Conservation (phyloP, 192 early-diverging fungal genomes). For the Chytriomyces hyalinus region DNA sequence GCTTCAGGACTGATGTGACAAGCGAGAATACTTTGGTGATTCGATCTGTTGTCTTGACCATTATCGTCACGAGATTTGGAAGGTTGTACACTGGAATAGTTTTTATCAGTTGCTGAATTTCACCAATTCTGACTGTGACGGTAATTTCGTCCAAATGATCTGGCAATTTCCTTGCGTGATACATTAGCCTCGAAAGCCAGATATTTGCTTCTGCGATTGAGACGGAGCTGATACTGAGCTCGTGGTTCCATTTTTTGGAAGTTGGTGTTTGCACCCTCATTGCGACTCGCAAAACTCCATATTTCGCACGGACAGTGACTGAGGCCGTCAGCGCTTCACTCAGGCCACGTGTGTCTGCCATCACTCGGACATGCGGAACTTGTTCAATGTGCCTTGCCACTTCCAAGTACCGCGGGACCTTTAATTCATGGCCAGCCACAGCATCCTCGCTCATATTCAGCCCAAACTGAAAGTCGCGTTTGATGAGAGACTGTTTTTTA, state of each 20-base stretch:
- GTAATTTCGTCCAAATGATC: constrained; percentile 11
- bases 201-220: constrained; percentile 23
- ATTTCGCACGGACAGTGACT: neutral
- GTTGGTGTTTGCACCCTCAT: neutral
- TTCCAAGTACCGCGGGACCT: constrained; percentile 19
- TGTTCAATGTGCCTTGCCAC: constrained; percentile 19
- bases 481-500: constrained; percentile 19
- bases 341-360: constrained; percentile 11
- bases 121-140: constrained; percentile 1
- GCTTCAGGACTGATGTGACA: constrained; percentile 17
- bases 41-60: constrained; percentile 41
- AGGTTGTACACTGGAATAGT: constrained; percentile 42
- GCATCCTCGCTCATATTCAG: neutral
- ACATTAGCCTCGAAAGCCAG: constrained; percentile 25
- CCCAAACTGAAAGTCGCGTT: neutral
- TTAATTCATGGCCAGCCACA: neutral
- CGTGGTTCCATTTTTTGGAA: neutral
- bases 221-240: neutral
- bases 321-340: neutral
- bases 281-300: constrained; percentile 24
- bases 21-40: constrained; percentile 42
- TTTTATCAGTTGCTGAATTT: neutral
- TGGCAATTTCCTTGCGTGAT: neutral
- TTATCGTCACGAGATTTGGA: constrained; percentile 36
- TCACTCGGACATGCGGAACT: constrained; percentile 18